phyloP scores from a whole-genome alignment of 2,329 filamentous ascomycete genomes.

The Trichoderma cornu-damae region DNA sequence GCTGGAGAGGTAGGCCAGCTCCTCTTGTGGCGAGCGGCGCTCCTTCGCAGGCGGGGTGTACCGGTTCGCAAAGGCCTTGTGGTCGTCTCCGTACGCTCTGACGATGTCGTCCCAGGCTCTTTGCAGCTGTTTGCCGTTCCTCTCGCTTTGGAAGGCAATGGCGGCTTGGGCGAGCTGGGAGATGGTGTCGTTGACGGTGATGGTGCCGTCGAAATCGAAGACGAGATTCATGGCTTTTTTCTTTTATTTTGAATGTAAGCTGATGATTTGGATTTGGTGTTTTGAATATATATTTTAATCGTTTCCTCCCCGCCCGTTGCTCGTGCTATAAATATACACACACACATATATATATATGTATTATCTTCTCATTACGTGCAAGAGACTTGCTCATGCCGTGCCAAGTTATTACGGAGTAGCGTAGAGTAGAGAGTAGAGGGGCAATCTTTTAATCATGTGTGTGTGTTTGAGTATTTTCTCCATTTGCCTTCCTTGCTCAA shows the following conservation, averaged over 20 bases:
- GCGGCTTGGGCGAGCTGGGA: slow-evolving; percentile 42
- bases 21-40: slow-evolving; percentile 35
- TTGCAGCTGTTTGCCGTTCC: slow-evolving; percentile 31
- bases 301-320: no score
- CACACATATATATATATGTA: not conserved
- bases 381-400: no score
- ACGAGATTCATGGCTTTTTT: slow-evolving; percentile 40
- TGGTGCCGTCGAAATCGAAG: slow-evolving; percentile 57
- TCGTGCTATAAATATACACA: no score
- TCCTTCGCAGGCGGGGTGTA: slow-evolving; percentile 32
- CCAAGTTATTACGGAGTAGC: no score
- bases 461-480: no score
- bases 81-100: slow-evolving; percentile 41
- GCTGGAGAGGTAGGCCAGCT: slow-evolving; percentile 41
- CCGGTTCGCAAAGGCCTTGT: slow-evolving; percentile 32
- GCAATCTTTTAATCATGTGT: no score
- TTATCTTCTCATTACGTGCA: no score
- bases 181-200: slow-evolving; percentile 52
- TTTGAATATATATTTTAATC: no score
- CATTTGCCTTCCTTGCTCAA: no score
- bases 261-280: not conserved
- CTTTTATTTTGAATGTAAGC: no score
- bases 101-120: slow-evolving; percentile 44
- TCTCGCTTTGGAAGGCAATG: slow-evolving; percentile 32
- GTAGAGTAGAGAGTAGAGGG: no score